Base-by-base conservation (phyloP, 345 rosid species). In the Pistacia integerrima region DNA sequence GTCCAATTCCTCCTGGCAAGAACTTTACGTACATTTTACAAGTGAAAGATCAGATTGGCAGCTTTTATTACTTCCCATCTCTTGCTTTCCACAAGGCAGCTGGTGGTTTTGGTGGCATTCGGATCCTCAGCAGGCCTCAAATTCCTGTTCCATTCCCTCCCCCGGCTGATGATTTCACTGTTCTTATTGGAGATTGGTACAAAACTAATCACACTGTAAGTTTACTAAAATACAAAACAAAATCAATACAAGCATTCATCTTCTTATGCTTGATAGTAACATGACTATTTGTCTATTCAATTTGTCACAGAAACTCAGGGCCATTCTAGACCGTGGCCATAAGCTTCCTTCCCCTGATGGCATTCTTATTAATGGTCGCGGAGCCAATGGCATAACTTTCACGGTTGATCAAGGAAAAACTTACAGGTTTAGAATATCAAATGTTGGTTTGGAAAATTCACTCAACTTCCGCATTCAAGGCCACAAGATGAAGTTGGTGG, bases 1-100 rank as follows among this genome's bases (percentile, higher is more conserved):
- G 99, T 54, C 99, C 98, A 35, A 96, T 96, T 79, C 98, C 98
- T 14, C 97, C 99, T 0, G 97, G 97, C 1, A 80, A 84, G 79
- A 96, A 96, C 82, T 96, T 86, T 85, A 96, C 97, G 7, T 96
- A 96, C 84, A 81, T 74, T 48, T 74, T 96, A 58, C 98, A 96
- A 81, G 86, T 90, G 12, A 96, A 93, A 80, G 99, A 96, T 61
- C 99, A 96, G 69, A 95, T 95, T 11, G 98, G 98, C 16, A 92
- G 92, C 81, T 95, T 85, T 89, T 95, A 71, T 81, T 96, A 96
- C 80, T 96, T 90, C 83, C 99, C 99, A n/a, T 93, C 97, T 54
- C 88, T 92, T n/a, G 90, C 78, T 51, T 84, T 93, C 83, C 99
- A 93, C 84, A 96, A 93, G 86, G 93, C 99, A 30, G 95, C 94